A percentile compares a stretch with the other conserved stretches of the same genome.
Conservation (phyloP, 1,139 yeast genomes). For the Yamadazyma jaroonii region DNA sequence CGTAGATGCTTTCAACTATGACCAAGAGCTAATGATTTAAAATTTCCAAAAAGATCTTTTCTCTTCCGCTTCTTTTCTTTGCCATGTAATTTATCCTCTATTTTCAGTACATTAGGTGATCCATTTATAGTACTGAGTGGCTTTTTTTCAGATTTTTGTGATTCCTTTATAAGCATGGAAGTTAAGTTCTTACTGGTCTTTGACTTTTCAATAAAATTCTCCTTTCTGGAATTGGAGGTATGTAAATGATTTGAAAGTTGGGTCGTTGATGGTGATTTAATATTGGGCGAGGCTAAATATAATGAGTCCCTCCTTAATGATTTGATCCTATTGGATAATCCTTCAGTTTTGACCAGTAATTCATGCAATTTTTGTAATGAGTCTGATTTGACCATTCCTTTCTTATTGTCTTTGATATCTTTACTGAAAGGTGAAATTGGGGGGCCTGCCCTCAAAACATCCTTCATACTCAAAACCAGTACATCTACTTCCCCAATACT, state of each 20-base stretch:
- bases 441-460: constrained; percentile 33
- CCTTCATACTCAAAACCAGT: constrained; percentile 31
- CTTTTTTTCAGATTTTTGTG: constrained; percentile 1
- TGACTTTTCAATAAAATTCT: constrained; percentile 8
- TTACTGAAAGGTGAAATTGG: constrained; percentile 15
- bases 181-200: constrained; percentile 10
- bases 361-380: constrained; percentile 23
- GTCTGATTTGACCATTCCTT: constrained; percentile 20
- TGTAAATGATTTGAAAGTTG: constrained; percentile 17
- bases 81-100: background rate
- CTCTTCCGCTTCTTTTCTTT: background rate
- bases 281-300: constrained; percentile 11
- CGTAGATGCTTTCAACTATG: no score
- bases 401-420: constrained; percentile 6
- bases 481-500: constrained; percentile 18
- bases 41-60: constrained; percentile 3
- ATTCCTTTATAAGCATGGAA: constrained; percentile 10
- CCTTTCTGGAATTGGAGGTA: constrained; percentile 6
- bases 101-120: constrained; percentile 4
- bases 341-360: constrained; percentile 14
- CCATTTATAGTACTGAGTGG: constrained; percentile 6
- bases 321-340: constrained; percentile 15
- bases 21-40: constrained; percentile 5
- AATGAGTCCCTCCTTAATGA: constrained; percentile 15
- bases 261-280: constrained; percentile 26